phyloP scores from a whole-genome alignment of 1,139 yeast genomes.

The Taiozyma onychis region DNA sequence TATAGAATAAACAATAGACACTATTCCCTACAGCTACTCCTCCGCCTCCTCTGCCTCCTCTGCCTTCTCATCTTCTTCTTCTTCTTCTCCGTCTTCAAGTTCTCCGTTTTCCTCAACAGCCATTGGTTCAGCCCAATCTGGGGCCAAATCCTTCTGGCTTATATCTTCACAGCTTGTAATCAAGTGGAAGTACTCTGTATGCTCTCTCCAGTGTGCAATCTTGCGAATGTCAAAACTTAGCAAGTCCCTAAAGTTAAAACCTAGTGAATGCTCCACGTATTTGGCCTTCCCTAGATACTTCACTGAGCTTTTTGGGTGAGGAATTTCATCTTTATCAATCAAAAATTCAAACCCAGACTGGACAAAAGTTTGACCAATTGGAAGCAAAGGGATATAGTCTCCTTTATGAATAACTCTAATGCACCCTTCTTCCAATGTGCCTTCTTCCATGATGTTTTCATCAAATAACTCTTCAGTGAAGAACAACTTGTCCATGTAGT shows the following conservation, averaged over 20 bases:
- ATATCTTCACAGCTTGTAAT: slow-evolving; percentile 13
- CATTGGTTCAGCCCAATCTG: not conserved
- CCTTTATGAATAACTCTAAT: slow-evolving; percentile 52
- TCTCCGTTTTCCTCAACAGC: not conserved
- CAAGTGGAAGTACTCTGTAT: slow-evolving; percentile 15
- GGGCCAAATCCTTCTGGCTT: not conserved
- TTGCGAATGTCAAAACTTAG: slow-evolving; percentile 11
- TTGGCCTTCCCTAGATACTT: slow-evolving; percentile 25
- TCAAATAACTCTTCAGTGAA: slow-evolving; percentile 28
- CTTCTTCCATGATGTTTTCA: slow-evolving; percentile 7
- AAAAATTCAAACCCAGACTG: slow-evolving; percentile 49
- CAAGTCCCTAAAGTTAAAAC: slow-evolving; percentile 14
- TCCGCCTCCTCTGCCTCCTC: not conserved
- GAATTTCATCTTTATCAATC: slow-evolving; percentile 39
- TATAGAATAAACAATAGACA: not conserved
- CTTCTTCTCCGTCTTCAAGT: not conserved
- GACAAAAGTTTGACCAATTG: slow-evolving; percentile 40
- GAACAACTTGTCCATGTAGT: slow-evolving; percentile 47
- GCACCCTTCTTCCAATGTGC: slow-evolving; percentile 29
- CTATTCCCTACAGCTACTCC: not conserved
- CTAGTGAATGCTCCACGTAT: slow-evolving; percentile 7
- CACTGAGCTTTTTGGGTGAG: slow-evolving; percentile 39
- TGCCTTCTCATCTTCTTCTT: not conserved
- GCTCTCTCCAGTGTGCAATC: slow-evolving; percentile 15
- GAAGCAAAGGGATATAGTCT: slow-evolving; percentile 54